Percentiles rank a stretch among this genome's conserved stretches.
phyloP scores from a whole-genome alignment of 2,329 filamentous ascomycete genomes.

The Xylariaceae sp. region DNA sequence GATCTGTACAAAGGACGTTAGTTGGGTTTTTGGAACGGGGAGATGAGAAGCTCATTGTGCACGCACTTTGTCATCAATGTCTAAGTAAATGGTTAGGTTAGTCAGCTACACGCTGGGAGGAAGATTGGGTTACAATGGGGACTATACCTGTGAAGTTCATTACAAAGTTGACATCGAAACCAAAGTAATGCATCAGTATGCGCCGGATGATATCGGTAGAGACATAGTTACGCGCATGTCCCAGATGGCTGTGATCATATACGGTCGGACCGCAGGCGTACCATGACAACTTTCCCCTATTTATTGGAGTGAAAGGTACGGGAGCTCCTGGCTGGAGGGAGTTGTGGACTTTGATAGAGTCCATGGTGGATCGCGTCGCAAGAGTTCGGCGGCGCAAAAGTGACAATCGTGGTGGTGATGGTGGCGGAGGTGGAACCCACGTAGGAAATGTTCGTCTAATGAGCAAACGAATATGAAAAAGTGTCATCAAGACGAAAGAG shows the following conservation, averaged over 20 bases:
- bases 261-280: slow-evolving; percentile 87
- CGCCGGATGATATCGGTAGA: slow-evolving; percentile 83
- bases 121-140: not conserved
- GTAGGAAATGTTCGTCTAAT: slow-evolving; percentile 29
- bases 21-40: slow-evolving; percentile 50
- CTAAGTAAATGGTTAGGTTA: slow-evolving; percentile 30
- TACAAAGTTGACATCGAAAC: slow-evolving; percentile 77
- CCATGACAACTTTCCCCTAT: slow-evolving; percentile 71
- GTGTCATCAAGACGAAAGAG: slow-evolving; percentile 12
- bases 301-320: slow-evolving; percentile 69
- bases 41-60: slow-evolving; percentile 55
- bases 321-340: slow-evolving; percentile 69
- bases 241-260: slow-evolving; percentile 71
- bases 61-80: slow-evolving; percentile 69
- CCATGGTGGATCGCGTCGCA: slow-evolving; percentile 41
- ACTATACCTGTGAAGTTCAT: slow-evolving; percentile 74
- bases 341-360: slow-evolving; percentile 71
- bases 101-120: not conserved
- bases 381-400: slow-evolving; percentile 30
- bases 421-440: too few relatives aligned
- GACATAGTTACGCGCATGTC: slow-evolving; percentile 87
- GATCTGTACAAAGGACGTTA: slow-evolving; percentile 50
- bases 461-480: slow-evolving; percentile 13
- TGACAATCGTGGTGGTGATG: slow-evolving; percentile 24
- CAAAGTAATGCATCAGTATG: slow-evolving; percentile 78